These are phyloP conservation scores for Gaultheria prostrata DNA, from an alignment of 148 eudicot genomes.

Conservation along the genomic window DNA sequence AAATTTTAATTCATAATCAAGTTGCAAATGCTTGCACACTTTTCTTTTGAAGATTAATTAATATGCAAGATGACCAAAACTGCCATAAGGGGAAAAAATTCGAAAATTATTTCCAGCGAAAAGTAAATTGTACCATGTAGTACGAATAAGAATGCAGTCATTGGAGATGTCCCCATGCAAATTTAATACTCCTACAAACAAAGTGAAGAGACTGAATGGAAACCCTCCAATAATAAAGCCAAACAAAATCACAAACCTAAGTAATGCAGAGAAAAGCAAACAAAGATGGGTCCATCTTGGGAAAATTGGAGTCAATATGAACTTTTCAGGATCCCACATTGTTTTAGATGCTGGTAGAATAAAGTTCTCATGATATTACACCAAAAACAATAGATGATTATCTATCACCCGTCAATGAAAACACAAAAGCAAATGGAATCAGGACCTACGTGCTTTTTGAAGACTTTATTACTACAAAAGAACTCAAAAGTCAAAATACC, in stretches of 20 bases:
- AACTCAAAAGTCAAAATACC: neutral
- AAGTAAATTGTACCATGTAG: neutral
- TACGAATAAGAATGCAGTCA: neutral
- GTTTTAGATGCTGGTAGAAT: conserved; percentile 5
- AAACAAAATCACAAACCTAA: neutral
- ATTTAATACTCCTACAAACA: neutral
- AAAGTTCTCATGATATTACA: neutral
- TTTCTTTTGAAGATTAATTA: neutral
- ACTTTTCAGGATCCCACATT: conserved; percentile 2
- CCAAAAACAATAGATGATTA: neutral
- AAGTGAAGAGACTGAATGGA: neutral
- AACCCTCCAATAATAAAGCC: neutral
- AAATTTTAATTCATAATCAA: neutral
- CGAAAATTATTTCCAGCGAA: neutral
- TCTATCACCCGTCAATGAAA: neutral
- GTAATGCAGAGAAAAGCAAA: neutral
- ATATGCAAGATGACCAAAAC: neutral
- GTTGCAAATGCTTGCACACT: neutral
- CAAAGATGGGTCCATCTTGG: neutral
- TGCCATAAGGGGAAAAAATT: neutral
- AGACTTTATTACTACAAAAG: neutral
- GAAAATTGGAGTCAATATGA: conserved; percentile 12
- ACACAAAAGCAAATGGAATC: conserved; percentile 1
- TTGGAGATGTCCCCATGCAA: neutral
- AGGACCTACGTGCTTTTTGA: neutral